Evolutionary conservation across 306 rosid species (phyloP), one percentile per base, ranked within the genome.

Genomic region (Fragaria ananassa): DNA sequence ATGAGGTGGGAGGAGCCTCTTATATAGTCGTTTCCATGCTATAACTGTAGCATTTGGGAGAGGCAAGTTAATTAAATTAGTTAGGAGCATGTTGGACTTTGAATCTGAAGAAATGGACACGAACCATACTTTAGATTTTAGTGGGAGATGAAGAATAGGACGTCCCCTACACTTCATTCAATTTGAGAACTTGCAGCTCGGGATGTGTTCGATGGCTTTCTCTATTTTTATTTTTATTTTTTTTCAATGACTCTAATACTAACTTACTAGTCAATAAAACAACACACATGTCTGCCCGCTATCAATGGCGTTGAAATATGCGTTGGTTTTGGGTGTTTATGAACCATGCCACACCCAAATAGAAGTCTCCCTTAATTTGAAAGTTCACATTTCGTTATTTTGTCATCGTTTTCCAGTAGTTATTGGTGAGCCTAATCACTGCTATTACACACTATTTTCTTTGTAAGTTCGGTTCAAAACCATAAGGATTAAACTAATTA

Each of bases 251-350:
- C 76, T 41, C 4, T 46, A 57, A 14, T 19, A 1, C 17, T 37
- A 51, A 67, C 65, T 35, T 31, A 73, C 62, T 2, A 75, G 81
- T 74, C 74, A 68, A 78, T 46, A 15, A 0, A 8, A 2, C 69
- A 17, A 63, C 37, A 3, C 46, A 34, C 46, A 35, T 1, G 44
- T 35, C 46, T 7, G 49, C 74, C 93, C 90, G 87, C 82, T 64
- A 83, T 89, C 79, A 79, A 72, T 69, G 90, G 85, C 87, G 87
- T 53, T 74, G 62, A 45, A 6, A 31, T 69, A 18, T 79, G 74
- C 63, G 9, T 74, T 6, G 9, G 29, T 74, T 13, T 29, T 11
- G 41, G 41, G 34, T 61, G 4, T 10, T 58, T 10, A 58, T 2
- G 4, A 58, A 58, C 65, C 65, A 58, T 58, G 35, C 65, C 15